Percentiles rank a stretch among this genome's conserved stretches.
Evolutionary conservation across 192 early-diverging fungal genomes (phyloP).

Genomic region (Coemansia sp.): DNA sequence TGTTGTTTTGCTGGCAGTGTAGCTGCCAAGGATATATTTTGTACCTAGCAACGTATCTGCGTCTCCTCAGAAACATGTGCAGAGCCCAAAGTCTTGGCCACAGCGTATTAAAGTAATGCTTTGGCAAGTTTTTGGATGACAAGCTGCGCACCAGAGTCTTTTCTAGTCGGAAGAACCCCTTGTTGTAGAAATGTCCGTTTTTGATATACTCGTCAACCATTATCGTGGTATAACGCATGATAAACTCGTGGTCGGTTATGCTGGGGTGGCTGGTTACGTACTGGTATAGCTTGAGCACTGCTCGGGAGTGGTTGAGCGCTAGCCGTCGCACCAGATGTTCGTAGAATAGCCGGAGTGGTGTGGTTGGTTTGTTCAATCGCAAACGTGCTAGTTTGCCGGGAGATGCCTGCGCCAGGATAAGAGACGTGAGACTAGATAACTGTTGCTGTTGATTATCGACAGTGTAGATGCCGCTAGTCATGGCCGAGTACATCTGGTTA

Average conservation of each 20-base stretch:
- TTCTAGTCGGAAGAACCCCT: slow-evolving; percentile 39
- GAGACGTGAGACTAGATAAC: not conserved
- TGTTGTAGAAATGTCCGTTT: slow-evolving; percentile 20
- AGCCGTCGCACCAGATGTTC: slow-evolving; percentile 19
- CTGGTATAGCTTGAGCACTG: slow-evolving; percentile 21
- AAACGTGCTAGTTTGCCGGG: slow-evolving; percentile 5
- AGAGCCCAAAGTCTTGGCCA: slow-evolving; percentile 37
- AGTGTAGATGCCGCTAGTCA: not conserved
- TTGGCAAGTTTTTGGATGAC: slow-evolving; percentile 21
- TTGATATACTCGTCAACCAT: slow-evolving; percentile 16
- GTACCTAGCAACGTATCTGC: slow-evolving; percentile 24
- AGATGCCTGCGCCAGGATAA: slow-evolving; percentile 4
- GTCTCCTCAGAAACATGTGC: slow-evolving; percentile 42
- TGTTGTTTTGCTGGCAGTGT: not conserved
- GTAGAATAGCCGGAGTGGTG: slow-evolving; percentile 22
- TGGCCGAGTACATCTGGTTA: slow-evolving; percentile 9
- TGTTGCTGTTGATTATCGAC: slow-evolving; percentile 5
- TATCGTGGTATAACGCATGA: slow-evolving; percentile 12
- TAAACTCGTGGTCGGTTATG: slow-evolving; percentile 8
- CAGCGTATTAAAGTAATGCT: slow-evolving; percentile 9
- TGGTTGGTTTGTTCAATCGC: not conserved
- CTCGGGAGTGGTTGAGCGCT: not conserved
- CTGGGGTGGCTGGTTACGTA: slow-evolving; percentile 31
- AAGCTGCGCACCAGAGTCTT: not conserved
- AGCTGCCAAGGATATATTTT: slow-evolving; percentile 24